Evolutionary conservation across 352 stramenopile species (phyloP), one percentile per base, ranked within the genome.

Genomic region (Phytophthora hybrid): DNA sequence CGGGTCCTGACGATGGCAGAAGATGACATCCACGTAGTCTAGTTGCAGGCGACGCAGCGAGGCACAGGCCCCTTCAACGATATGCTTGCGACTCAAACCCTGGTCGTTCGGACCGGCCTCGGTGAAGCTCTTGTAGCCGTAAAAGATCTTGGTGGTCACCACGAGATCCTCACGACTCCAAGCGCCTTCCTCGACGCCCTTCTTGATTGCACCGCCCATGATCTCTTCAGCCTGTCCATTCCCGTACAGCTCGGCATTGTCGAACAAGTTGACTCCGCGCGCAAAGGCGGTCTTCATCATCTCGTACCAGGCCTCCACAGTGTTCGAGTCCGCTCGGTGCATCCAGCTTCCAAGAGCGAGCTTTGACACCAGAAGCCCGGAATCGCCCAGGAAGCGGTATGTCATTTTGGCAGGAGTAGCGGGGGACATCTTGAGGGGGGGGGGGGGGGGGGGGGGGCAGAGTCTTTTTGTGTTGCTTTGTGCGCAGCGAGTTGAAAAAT

Each of bases 11-110:
- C 83, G 82, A 53, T 93, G 86, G 49, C 76, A 87, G 58, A 90
- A 93, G 49, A 91, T 71, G 2, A 93, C 62, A 47, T 93, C 86
- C 13, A 92, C 81, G 46, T 89, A 90, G 18, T 88, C 76, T 5
- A 2, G 55, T 4, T 51, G 44, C 44, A 51, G 18, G 16, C 44
- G 19, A 82, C 66, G 19, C 19, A 87, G 63, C 1, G 65, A 83
- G 2, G 77, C 63, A 39, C 83, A 85, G 32, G 77, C 74, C 34
- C 83, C 82, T 19, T 89, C 80, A 10, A 85, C 71, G 61, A 93
- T 80, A 53, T 87, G 71, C 66, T 85, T 88, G 34, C 80, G 73
- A 34, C 73, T 84, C 16, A 83, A 54, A 29, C 79, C 72, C 18
- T 77, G 34, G 21, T 63, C 57, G 44, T 83, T 87, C 5, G 73